Percentiles rank a stretch among this genome's conserved stretches.
Conservation (phyloP, 495 filamentous ascomycete genomes). For the Podospora tetraspora region DNA sequence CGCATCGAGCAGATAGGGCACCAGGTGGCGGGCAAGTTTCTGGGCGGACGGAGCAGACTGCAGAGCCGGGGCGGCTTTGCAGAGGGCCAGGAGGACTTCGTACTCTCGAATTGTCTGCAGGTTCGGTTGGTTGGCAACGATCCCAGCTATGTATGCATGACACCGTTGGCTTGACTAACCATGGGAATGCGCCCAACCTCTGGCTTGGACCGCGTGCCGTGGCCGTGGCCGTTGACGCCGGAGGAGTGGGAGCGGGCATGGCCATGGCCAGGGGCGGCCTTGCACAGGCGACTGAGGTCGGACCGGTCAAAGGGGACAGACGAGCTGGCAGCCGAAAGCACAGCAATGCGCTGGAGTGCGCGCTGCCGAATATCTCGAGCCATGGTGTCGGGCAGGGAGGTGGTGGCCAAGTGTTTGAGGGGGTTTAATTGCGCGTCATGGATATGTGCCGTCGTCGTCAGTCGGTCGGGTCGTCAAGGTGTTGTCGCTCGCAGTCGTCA, state of each 20-base stretch:
- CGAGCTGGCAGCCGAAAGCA: conserved; percentile 51
- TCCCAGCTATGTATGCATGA: neutral
- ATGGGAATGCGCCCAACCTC: conserved; percentile 45
- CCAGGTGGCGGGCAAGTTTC: conserved; percentile 65
- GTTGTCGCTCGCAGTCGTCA: neutral
- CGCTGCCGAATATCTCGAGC: conserved; percentile 52
- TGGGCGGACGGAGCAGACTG: conserved; percentile 62
- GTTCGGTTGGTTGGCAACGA: conserved; percentile 16
- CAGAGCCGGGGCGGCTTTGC: conserved; percentile 74
- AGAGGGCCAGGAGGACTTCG: conserved; percentile 82
- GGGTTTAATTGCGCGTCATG: neutral
- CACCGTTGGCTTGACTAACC: conserved; percentile 30
- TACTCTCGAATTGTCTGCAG: conserved; percentile 67
- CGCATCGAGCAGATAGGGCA: conserved; percentile 77
- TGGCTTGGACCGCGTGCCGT: conserved; percentile 12
- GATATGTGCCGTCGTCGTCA: neutral
- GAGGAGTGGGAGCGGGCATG: conserved; percentile 28
- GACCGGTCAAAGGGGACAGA: conserved; percentile 49
- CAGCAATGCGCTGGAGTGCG: conserved; percentile 68
- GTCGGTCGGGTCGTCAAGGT: neutral
- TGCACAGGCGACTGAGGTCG: conserved; percentile 60
- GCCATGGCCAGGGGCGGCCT: conserved; percentile 43
- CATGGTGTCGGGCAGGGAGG: conserved; percentile 26
- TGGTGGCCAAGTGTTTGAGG: neutral
- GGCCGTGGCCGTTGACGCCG: conserved; percentile 37